phyloP scores from a whole-genome alignment of 176 grass and related monocot genomes.

The Triticum timopheevii region DNA sequence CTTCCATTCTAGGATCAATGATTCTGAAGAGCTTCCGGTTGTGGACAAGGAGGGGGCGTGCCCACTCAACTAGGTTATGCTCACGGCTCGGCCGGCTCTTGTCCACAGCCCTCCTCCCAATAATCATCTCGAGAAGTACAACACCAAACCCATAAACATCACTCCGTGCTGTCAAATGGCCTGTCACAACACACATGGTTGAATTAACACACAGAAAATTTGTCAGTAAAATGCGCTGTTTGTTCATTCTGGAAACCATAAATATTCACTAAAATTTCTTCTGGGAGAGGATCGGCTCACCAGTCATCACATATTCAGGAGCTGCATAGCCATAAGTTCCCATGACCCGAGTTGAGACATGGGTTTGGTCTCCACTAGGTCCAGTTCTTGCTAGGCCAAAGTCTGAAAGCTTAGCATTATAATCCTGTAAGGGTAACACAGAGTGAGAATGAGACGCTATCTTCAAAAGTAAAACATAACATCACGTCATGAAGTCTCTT shows the following conservation, averaged over 20 bases:
- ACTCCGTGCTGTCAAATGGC: constrained; percentile 85
- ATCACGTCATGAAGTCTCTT: not conserved
- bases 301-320: constrained; percentile 98
- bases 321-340: constrained; percentile 95
- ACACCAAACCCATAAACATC: constrained; percentile 97
- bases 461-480: not conserved
- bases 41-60: constrained; percentile 83
- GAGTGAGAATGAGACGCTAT: constrained; percentile 8
- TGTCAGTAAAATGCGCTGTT: not conserved
- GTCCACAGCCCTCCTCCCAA: constrained; percentile 86
- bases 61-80: constrained; percentile 94
- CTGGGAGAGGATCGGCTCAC: constrained; percentile 34
- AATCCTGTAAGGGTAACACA: constrained; percentile 53
- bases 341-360: constrained; percentile 94
- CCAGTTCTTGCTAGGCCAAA: constrained; percentile 96
- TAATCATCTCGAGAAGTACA: constrained; percentile 88
- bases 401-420: constrained; percentile 98
- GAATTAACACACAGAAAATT: constrained; percentile 26
- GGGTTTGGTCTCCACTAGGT: constrained; percentile 94
- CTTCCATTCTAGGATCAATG: constrained; percentile 91
- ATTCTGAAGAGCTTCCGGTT: constrained; percentile 79
- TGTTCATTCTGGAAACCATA: constrained; percentile 11
- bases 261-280: not conserved
- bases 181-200: constrained; percentile 36
- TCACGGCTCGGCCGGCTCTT: constrained; percentile 70